A percentile compares a stretch with the other conserved stretches of the same genome.
phyloP scores from a whole-genome alignment of 805 yeast species.

The Cyberlindnera bimundalis region DNA sequence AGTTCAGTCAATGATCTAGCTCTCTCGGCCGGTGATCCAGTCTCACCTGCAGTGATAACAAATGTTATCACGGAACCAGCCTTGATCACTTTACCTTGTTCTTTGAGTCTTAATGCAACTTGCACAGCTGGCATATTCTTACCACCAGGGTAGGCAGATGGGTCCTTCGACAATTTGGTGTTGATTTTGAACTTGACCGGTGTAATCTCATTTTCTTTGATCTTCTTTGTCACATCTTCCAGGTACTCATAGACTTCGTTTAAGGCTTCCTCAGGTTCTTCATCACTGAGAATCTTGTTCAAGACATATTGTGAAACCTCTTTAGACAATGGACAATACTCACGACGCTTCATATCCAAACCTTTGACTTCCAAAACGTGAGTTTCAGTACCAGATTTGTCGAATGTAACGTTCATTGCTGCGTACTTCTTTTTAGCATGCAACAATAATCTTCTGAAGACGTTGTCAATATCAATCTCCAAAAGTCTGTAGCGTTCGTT shows the following conservation, averaged over 20 bases:
- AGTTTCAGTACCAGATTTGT: conserved; percentile 52
- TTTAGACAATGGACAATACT: conserved; percentile 88
- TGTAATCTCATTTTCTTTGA: conserved; percentile 60
- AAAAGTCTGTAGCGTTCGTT: conserved; percentile 83
- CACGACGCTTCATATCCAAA: conserved; percentile 95
- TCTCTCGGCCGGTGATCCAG: conserved; percentile 63
- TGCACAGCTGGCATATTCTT: conserved; percentile 85
- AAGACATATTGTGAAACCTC: conserved; percentile 78
- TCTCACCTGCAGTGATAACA: conserved; percentile 62
- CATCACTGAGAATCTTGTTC: conserved; percentile 64
- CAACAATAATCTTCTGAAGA: conserved; percentile 75
- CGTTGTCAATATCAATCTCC: conserved; percentile 94
- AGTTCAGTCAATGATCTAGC: conserved; percentile 82
- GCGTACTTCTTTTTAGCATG: conserved; percentile 99
- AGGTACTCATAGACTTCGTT: conserved; percentile 69
- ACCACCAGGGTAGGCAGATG: conserved; percentile 75
- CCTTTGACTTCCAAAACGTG: conserved; percentile 86
- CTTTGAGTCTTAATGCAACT: conserved; percentile 78
- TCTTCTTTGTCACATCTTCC: conserved; percentile 52
- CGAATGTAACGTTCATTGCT: conserved; percentile 63
- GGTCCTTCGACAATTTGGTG: conserved; percentile 88
- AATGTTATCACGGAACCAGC: conserved; percentile 90
- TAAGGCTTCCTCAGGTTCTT: conserved; percentile 74
- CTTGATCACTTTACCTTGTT: conserved; percentile 80
- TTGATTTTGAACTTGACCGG: conserved; percentile 72